Conservation (phyloP, 2,329 filamentous ascomycete species). For the Lasiodiplodia sp. region DNA sequence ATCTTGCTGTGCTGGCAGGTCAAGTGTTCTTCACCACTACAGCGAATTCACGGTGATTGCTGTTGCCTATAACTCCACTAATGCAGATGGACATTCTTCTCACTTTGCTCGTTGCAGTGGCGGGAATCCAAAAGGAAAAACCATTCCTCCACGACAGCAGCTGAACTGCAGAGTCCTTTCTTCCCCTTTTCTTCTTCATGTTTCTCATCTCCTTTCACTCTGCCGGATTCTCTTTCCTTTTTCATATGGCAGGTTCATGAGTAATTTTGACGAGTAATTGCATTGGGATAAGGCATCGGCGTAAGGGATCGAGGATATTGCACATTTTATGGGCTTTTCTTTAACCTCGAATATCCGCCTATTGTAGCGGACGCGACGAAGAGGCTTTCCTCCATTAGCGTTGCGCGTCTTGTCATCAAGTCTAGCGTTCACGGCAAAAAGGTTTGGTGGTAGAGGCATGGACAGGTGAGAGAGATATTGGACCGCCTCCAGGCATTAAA, state of each 20-base stretch:
- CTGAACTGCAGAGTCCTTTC: background rate
- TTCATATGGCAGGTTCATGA: background rate
- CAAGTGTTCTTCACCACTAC: background rate
- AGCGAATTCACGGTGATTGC: background rate
- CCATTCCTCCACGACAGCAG: slow-evolving; percentile 1
- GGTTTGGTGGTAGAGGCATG: slow-evolving; percentile 9
- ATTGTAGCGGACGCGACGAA: background rate
- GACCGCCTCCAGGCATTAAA: background rate
- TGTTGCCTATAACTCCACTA: background rate
- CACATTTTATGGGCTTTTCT: background rate
- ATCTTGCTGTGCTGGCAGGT: slow-evolving; percentile 26
- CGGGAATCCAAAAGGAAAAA: background rate
- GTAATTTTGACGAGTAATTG: slow-evolving; percentile 4
- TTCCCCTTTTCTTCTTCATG: background rate
- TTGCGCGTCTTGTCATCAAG: background rate
- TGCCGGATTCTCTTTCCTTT: background rate
- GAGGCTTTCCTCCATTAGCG: background rate
- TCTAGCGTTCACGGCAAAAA: background rate
- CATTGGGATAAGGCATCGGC: slow-evolving; percentile 18
- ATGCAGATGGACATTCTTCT: background rate
- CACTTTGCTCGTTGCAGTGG: background rate
- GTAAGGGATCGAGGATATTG: slow-evolving; percentile 1
- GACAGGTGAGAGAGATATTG: background rate
- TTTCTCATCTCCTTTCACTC: slow-evolving; percentile 5
- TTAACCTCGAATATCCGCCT: background rate